Evolutionary conservation across 495 filamentous ascomycete genomes (phyloP).

Genomic region (Aspergillus bridgeri): DNA sequence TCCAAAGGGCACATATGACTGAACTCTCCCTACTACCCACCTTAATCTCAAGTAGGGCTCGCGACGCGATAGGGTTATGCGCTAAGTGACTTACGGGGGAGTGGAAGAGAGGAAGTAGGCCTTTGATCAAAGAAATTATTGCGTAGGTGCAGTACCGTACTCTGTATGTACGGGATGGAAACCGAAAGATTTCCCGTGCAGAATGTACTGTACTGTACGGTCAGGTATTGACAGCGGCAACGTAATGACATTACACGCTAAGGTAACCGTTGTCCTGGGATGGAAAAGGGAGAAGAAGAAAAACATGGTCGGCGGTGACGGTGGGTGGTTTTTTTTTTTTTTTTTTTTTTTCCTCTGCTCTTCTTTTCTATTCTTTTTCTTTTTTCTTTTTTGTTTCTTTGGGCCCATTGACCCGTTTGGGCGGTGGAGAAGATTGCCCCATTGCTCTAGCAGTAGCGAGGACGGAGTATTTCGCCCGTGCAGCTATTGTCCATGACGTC

Average conservation of each 20-base stretch:
- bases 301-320: no score
- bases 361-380: background rate
- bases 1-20: background rate
- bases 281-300: background rate
- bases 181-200: background rate
- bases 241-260: background rate
- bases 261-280: background rate
- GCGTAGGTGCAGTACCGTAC: no score
- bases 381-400: constrained; percentile 2
- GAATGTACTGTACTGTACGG: background rate
- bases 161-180: background rate
- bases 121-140: background rate
- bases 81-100: background rate
- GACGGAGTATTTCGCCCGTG: background rate
- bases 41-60: background rate
- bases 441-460: no score
- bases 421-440: constrained; percentile 2
- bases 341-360: background rate
- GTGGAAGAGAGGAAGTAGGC: no score
- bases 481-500: background rate
- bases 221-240: background rate
- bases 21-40: background rate
- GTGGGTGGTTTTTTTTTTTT: no score
- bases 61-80: background rate
- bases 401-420: constrained; percentile 7